Base-by-base conservation (phyloP, 2,329 filamentous ascomycete species). In the Xylariaceae sp. region DNA sequence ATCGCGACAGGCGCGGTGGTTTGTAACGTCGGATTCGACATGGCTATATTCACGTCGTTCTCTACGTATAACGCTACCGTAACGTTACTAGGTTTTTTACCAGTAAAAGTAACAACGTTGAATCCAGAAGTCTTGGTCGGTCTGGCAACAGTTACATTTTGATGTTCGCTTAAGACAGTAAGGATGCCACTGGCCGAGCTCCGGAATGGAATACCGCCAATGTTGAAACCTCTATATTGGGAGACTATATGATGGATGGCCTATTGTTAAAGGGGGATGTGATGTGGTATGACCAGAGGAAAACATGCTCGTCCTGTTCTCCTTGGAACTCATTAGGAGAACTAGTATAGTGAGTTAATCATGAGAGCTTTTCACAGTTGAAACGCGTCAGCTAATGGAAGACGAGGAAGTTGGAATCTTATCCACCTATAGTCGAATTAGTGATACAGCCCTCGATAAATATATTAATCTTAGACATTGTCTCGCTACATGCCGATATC, bases 1-100 rank as follows among this genome's bases (percentile, higher is more conserved):
- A 76, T 52, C 63, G 66, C 66, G 40, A 74, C 6, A 69, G 6
- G 65, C 26, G 61, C 21, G 8, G 53, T 37, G 11, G 23, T 40
- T 39, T 43, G 60, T 11, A 26, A 36, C 45, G 47, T 16, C 21
- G 34, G 19, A 31, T 16, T 45, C 12, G 58, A 37, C 54, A 63
- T 61, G 19, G 45, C 46, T 43, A 16, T 16, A 11, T 34, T 36
- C 39, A 41, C 39, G 12, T 29, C 34, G n/a, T 31, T 17, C 52
- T 58, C 40, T 28, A 50, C 40, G 33, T 34, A 26, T 28, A 12
- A 37, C n/a, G n/a, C n/a, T n/a, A 46, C 39, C 40, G 58, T 57
- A 60, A 60, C 49, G 58, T 60, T 60, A 60, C 58, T 36, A 26
- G 19, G 33, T 53, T 51, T 26, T 40, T n/a, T n/a, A 47, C 53